Evolutionary conservation across 345 rosid genomes (phyloP).

Genomic region (Moricandia moricandioides): DNA sequence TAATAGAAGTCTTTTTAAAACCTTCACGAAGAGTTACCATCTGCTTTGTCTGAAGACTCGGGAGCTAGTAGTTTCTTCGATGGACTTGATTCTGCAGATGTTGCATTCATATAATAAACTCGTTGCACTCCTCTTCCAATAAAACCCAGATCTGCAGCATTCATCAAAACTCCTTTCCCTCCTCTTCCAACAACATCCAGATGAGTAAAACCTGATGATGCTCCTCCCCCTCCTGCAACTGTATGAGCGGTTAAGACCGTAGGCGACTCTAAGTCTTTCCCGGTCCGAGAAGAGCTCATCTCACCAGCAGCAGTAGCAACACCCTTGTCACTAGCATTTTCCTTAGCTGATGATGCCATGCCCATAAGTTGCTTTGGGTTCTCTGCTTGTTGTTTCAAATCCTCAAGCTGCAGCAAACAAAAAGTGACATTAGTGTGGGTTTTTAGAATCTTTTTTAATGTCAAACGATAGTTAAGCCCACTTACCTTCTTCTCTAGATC

Average conservation of each 20-base stretch:
- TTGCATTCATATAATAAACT: constrained; percentile 47
- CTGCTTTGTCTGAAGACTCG: constrained; percentile 50
- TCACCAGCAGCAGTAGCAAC: constrained; percentile 40
- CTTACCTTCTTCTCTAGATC: constrained; percentile 92
- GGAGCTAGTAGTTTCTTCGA: constrained; percentile 58
- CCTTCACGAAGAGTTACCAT: constrained; percentile 42
- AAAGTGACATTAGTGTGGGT: neutral
- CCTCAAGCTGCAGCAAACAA: constrained; percentile 68
- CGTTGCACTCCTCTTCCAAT: constrained; percentile 97
- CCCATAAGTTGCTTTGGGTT: constrained; percentile 73
- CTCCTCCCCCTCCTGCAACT: constrained; percentile 49
- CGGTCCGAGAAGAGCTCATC: constrained; percentile 57
- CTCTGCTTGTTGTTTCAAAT: constrained; percentile 63
- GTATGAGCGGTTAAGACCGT: constrained; percentile 78
- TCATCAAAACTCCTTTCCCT: constrained; percentile 69
- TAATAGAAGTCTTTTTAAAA: too few species aligned
- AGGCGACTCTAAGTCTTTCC: constrained; percentile 49
- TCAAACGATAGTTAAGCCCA: neutral
- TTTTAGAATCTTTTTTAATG: neutral
- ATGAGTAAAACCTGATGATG: constrained; percentile 63
- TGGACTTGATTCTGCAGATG: constrained; percentile 45
- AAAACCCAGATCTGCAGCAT: constrained; percentile 60
- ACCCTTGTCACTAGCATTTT: constrained; percentile 25
- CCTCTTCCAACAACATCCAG: constrained; percentile 95
- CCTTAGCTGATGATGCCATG: constrained; percentile 44